Evolutionary conservation across 2,329 filamentous ascomycete species (phyloP).

Genomic region (Stachybotrys echinatus): DNA sequence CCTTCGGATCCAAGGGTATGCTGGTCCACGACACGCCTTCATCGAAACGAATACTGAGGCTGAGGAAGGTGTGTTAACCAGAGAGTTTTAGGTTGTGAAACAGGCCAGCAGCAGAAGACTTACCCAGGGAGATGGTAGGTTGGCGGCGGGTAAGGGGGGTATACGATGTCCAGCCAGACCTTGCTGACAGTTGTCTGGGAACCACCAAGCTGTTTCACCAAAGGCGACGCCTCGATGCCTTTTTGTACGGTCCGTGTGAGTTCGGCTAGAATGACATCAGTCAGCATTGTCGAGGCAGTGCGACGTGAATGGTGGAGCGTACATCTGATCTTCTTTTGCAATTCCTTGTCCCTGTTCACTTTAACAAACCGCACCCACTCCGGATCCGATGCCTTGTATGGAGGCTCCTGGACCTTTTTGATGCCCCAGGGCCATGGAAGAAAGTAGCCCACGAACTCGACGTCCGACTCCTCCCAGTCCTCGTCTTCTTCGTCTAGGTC

Average conservation of each 20-base stretch:
- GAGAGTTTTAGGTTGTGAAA: background rate
- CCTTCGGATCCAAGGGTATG: conserved; percentile 40
- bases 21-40: conserved; percentile 43
- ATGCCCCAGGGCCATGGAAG: conserved; percentile 59
- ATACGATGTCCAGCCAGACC: conserved; percentile 58
- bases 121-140: conserved; percentile 57
- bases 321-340: conserved; percentile 43
- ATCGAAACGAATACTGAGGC: conserved; percentile 22
- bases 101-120: conserved; percentile 10
- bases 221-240: conserved; percentile 30
- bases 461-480: conserved; percentile 24
- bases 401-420: conserved; percentile 38
- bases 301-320: conserved; percentile 14
- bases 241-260: conserved; percentile 26
- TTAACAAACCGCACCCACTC: conserved; percentile 59
- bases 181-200: conserved; percentile 41
- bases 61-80: background rate
- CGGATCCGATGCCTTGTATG: conserved; percentile 52
- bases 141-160: conserved; percentile 53
- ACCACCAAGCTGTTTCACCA: conserved; percentile 39
- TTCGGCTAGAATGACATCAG: conserved; percentile 14
- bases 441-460: conserved; percentile 30
- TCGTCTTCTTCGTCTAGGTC: conserved; percentile 35
- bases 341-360: conserved; percentile 47
- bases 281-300: conserved; percentile 8